Evolutionary conservation across 2,329 filamentous ascomycete genomes (phyloP), one percentile per base, ranked within the genome.

Genomic region (Geosmithia flava): DNA sequence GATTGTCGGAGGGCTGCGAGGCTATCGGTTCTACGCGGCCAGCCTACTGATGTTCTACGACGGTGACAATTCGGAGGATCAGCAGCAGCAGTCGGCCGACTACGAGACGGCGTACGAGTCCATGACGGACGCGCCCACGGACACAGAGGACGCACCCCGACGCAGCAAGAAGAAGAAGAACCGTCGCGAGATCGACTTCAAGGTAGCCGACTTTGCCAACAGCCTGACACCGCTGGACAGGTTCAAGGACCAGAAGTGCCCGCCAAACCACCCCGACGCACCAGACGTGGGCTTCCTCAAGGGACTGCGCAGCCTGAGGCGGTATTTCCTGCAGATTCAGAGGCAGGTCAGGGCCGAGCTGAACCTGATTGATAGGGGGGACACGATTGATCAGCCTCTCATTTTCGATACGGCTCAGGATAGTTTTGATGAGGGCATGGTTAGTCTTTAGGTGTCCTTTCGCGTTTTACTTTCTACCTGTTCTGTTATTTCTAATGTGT

Each of bases 131-230:
- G 70, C 70, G 29, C 70, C 71, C 3, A 80, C 77, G 0, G 77
- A 80, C 53, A 73, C 72, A 2, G 77, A 81, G 55, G 76, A 80
- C 47, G n/a, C 7, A 11, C 29, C 7, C 11, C 29, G 29, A 11
- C 29, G 29, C 46, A 75, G 62, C 59, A 68, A 53, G 61, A 69
- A 53, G 55, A 69, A 65, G 58, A 74, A 61, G 59, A 77, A 71
- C 52, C 71, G 70, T 51, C 69, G 71, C 44, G 75, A 82, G 54
- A 90, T 95, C 59, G 87, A 95, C 63, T 82, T 98, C 68, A 96
- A 96, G 66, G 94, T 98, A 63, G 91, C 95, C 49, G 93, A 98
- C 65, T 98, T 98, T 68, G 93, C 93, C 53, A 98, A 98, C 62
- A 96, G 91, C 59, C 83, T 97, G 37, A 97, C 90, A 1, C 86